phyloP scores from a whole-genome alignment of 805 yeast genomes.

The Kluyveromyces starmeri region DNA sequence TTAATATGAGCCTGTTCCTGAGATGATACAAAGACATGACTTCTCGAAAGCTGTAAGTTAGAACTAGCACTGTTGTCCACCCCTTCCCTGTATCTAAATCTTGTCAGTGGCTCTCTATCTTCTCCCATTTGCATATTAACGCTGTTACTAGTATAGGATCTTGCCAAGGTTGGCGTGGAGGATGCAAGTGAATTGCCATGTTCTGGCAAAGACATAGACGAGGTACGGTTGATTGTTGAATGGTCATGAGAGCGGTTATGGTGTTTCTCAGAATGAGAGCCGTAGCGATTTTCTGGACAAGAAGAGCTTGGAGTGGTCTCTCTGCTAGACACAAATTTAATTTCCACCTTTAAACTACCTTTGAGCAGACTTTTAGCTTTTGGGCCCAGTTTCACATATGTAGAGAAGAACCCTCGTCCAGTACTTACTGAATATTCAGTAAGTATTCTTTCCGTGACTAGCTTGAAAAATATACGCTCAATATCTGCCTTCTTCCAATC shows the following conservation, averaged over 20 bases:
- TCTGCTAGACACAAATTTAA: constrained; percentile 37
- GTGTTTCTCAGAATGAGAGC: not conserved
- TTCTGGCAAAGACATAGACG: constrained; percentile 3
- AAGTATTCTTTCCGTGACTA: constrained; percentile 56
- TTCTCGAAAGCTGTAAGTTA: not conserved
- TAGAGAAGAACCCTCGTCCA: constrained; percentile 70
- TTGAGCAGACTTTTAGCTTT: constrained; percentile 41
- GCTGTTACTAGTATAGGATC: not conserved
- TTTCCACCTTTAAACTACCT: constrained; percentile 38
- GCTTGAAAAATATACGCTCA: constrained; percentile 74
- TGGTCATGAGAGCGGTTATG: constrained; percentile 5
- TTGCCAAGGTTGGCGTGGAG: constrained; percentile 9
- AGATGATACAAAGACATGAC: not conserved
- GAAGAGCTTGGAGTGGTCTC: constrained; percentile 18
- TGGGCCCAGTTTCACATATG: constrained; percentile 59
- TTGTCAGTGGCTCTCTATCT: constrained; percentile 1
- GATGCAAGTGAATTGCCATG: not conserved
- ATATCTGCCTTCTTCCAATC: constrained; percentile 55
- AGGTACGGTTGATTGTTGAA: constrained; percentile 2
- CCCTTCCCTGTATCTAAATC: constrained; percentile 1
- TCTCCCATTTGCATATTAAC: not conserved
- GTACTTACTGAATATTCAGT: constrained; percentile 66
- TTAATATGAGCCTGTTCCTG: constrained; percentile 4
- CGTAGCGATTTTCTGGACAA: not conserved
- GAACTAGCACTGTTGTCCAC: not conserved